phyloP scores from a whole-genome alignment of 1,139 yeast species.

The Pichia sp. region DNA sequence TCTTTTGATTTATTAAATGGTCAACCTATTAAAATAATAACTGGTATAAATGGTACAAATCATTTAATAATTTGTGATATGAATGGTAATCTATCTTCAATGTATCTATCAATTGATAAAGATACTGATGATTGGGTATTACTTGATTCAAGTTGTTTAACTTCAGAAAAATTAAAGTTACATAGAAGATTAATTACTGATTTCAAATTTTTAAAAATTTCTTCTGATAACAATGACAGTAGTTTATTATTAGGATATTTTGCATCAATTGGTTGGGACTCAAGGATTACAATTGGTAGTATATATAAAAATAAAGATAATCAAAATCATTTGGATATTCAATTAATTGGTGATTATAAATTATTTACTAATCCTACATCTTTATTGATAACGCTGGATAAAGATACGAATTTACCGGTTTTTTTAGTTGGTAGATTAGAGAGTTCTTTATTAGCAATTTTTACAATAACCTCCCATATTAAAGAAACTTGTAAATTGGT shows the following conservation, averaged over 20 bases:
- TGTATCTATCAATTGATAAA: conserved; percentile 10
- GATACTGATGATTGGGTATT: conserved; percentile 7
- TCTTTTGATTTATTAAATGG: conserved; percentile 16
- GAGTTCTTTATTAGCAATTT: conserved; percentile 50
- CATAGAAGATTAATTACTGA: conserved; percentile 41
- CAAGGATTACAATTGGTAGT: conserved; percentile 36
- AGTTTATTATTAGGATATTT: conserved; percentile 31
- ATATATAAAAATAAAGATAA: conserved; percentile 20
- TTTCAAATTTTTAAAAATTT: conserved; percentile 28
- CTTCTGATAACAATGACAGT: conserved; percentile 22
- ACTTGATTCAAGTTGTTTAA: conserved; percentile 14
- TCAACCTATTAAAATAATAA: conserved; percentile 20
- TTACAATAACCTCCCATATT: conserved; percentile 22
- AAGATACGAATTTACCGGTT: conserved; percentile 27
- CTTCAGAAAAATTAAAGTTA: conserved; percentile 23
- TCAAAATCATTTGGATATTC: neutral
- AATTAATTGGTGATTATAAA: conserved; percentile 32
- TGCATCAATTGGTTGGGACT: conserved; percentile 62
- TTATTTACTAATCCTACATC: conserved; percentile 46
- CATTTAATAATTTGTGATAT: conserved; percentile 31
- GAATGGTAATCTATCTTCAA: conserved; percentile 30
- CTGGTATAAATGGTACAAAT: conserved; percentile 20
- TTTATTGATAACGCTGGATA: conserved; percentile 24
- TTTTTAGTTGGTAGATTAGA: conserved; percentile 55
- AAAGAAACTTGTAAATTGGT: conserved; percentile 19